Base-by-base conservation (phyloP, 2,329 filamentous ascomycete species). In the Diaporthe aspalathi region DNA sequence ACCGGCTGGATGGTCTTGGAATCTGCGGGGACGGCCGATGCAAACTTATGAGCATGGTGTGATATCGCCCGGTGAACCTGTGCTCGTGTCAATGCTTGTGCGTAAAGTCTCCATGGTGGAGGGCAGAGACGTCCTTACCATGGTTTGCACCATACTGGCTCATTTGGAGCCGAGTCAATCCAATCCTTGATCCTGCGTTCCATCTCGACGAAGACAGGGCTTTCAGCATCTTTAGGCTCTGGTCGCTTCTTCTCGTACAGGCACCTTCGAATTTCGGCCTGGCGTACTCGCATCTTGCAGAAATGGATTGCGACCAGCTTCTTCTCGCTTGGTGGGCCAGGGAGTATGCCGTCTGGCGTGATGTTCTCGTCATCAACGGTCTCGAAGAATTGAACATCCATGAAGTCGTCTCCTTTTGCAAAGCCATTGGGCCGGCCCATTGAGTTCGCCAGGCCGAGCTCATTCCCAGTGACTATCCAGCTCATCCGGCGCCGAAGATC, bases 221-320 rank as follows among this genome's bases (percentile, higher is more conserved):
- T 92, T 50, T 89, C 87, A 77, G 97, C 94, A 78, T 92, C 89
- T 67, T 89, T 89, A 0, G 95, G 95, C 65, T 93, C 91, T 0
- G 90, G 83, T 54, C 92, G 88, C 80, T 96, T 96, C 80, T 91
- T 92, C 76, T 97, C 92, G 79, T 99, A 98, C 0, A 98, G 84
- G 8, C 91, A 92, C 71, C 94, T 89, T 70, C 94, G 88, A 53
- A 98, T 96, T 81, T 98, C 95, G 17, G 95, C 90, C 79, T 98
- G 95, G 16, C 95, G 84, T 71, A 97, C 82, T 69, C 94, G 88
- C 94, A 98, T 97, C 78, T 93, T 95, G 84, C 94, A 94, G 77
- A 97, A 96, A 79, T 99, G 95, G 73, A 98, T 94, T 2, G 94
- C 92, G 32, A 97, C 91, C 76, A 93, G 89, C 80, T 99, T 99